Evolutionary conservation across 2,329 filamentous ascomycete genomes (phyloP).

Genomic region (Daldinia sp.): DNA sequence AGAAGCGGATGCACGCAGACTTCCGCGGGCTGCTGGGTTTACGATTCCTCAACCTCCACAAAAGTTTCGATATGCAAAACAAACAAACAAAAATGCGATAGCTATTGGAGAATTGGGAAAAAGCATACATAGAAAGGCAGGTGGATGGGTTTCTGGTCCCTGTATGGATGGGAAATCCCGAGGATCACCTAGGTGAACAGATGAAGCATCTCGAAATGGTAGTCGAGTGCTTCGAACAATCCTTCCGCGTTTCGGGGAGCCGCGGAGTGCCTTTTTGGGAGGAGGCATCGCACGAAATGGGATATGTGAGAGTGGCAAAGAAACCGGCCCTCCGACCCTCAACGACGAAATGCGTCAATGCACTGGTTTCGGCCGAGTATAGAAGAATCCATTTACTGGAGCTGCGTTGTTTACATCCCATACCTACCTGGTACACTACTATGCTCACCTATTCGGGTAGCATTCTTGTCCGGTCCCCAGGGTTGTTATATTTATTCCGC

Average conservation of each 20-base stretch:
- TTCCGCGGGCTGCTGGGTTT: background rate
- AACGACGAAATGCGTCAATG: background rate
- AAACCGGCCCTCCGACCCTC: background rate
- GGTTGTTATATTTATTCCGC: too few species aligned
- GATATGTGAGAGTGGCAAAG: background rate
- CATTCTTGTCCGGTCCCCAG: background rate
- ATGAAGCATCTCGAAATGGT: conserved; percentile 24
- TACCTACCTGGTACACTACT: too few species aligned
- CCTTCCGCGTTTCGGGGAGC: conserved; percentile 27
- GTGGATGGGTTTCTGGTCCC: background rate
- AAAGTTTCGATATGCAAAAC: background rate
- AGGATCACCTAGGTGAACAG: background rate
- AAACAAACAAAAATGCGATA: background rate
- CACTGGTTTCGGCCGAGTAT: background rate
- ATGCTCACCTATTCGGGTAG: background rate
- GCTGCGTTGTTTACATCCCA: too few species aligned
- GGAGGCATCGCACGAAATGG: background rate
- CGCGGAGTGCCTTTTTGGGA: background rate
- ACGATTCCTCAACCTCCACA: background rate
- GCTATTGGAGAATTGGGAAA: background rate
- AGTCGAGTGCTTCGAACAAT: conserved; percentile 21
- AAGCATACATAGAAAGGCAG: conserved; percentile 2
- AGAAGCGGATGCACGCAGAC: background rate
- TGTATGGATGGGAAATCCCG: background rate
- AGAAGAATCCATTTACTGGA: background rate